phyloP scores from a whole-genome alignment of 305 asterid genomes.

The Fraxinus greggii region DNA sequence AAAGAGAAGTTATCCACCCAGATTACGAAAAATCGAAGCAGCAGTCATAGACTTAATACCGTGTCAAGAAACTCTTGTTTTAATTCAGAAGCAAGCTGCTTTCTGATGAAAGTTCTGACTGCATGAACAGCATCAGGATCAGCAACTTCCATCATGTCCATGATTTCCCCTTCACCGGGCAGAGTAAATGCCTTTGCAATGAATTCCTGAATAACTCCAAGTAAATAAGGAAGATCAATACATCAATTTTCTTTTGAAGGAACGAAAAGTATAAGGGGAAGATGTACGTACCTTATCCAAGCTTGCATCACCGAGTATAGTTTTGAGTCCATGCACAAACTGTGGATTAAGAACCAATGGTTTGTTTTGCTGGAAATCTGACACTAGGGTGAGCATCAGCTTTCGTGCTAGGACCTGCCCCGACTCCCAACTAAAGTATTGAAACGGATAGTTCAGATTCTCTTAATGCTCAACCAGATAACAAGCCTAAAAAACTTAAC shows the following conservation, averaged over 20 bases:
- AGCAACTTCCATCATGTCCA: slow-evolving; percentile 97
- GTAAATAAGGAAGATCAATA: neutral
- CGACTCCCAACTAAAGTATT: slow-evolving; percentile 80
- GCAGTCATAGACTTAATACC: slow-evolving; percentile 29
- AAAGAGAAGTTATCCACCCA: neutral
- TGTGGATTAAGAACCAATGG: slow-evolving; percentile 69
- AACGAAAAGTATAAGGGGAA: slow-evolving; percentile 2
- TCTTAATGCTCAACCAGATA: neutral
- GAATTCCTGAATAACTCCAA: slow-evolving; percentile 61
- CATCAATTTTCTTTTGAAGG: neutral
- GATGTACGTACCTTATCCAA: slow-evolving; percentile 68
- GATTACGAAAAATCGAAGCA: neutral
- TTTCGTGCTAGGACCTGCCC: slow-evolving; percentile 91
- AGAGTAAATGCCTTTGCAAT: slow-evolving; percentile 87
- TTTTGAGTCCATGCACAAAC: slow-evolving; percentile 69
- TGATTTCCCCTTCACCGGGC: slow-evolving; percentile 91
- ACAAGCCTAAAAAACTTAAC: neutral
- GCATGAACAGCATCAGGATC: slow-evolving; percentile 98
- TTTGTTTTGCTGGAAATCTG: slow-evolving; percentile 76
- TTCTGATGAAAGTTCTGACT: slow-evolving; percentile 70
- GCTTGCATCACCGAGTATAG: slow-evolving; percentile 62
- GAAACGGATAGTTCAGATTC: slow-evolving; percentile 17
- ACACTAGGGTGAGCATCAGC: slow-evolving; percentile 79
- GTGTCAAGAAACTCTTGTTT: slow-evolving; percentile 61
- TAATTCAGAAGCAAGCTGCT: slow-evolving; percentile 80